Evolutionary conservation across 2,329 filamentous ascomycete genomes (phyloP).

Genomic region (Aspergillus unguis): DNA sequence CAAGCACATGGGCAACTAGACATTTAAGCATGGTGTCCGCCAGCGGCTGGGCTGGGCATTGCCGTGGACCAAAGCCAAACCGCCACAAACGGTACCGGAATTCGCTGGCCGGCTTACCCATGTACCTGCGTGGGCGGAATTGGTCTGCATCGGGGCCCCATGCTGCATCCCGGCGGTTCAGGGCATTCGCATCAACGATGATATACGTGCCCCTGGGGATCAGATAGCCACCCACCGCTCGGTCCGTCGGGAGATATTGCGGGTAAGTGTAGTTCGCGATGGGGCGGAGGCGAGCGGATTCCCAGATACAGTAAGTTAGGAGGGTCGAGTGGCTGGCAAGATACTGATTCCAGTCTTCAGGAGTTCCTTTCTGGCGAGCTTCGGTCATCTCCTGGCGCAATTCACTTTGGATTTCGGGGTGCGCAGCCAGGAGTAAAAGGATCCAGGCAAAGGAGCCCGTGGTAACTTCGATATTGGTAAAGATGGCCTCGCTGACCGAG

Average conservation of each 20-base stretch:
- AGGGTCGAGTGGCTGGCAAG: constrained; percentile 23
- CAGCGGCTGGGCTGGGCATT: no score
- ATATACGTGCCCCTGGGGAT: constrained; percentile 41
- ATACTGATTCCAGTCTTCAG: constrained; percentile 17
- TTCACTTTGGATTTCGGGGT: constrained; percentile 31
- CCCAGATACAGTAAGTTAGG: constrained; percentile 37
- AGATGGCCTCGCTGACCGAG: constrained; percentile 48
- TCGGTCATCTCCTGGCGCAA: constrained; percentile 19
- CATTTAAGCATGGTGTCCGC: no score
- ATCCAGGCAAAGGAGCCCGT: constrained; percentile 44
- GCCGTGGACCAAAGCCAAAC: constrained; percentile 46
- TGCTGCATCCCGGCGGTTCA: constrained; percentile 40
- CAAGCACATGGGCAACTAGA: no score
- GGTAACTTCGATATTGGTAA: constrained; percentile 49
- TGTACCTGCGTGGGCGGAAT: constrained; percentile 34
- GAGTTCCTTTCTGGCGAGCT: neutral
- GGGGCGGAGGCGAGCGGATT: constrained; percentile 40
- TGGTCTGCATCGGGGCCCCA: constrained; percentile 39
- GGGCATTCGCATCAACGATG: constrained; percentile 43
- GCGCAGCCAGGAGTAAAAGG: constrained; percentile 41
- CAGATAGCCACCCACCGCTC: constrained; percentile 33
- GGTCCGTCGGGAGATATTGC: constrained; percentile 37
- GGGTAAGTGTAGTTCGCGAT: constrained; percentile 43
- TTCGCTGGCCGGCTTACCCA: neutral
- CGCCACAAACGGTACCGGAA: constrained; percentile 43